Conservation (phyloP, 75 land plant species). For the Sequoiadendron giganteum region DNA sequence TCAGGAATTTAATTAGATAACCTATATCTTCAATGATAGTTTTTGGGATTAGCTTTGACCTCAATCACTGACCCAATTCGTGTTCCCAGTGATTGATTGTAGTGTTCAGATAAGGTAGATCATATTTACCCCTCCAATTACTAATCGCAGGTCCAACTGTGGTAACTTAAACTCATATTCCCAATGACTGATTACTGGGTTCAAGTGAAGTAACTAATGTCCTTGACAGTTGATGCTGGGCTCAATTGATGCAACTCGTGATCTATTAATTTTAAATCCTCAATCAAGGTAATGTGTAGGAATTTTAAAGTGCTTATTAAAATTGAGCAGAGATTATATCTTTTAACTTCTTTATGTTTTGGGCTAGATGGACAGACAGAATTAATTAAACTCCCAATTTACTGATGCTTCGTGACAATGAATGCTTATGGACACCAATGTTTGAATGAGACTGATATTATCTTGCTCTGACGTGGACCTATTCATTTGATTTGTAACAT, state of each 20-base stretch:
- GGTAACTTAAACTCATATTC: background rate
- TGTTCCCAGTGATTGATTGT: background rate
- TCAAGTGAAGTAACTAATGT: background rate
- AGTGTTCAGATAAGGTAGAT: background rate
- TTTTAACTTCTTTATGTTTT: background rate
- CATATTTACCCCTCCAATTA: background rate
- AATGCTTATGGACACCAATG: background rate
- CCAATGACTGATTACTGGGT: background rate
- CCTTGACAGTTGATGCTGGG: background rate
- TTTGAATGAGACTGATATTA: background rate
- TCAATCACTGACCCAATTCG: background rate
- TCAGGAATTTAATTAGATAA: background rate
- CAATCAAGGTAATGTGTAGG: background rate
- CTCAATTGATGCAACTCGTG: background rate
- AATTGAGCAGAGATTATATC: background rate
- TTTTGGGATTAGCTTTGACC: background rate
- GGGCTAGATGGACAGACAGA: background rate
- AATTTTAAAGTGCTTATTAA: background rate
- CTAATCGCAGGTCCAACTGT: background rate
- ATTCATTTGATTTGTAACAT: background rate
- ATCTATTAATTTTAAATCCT: background rate
- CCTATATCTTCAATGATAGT: background rate
- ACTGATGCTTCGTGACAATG: background rate
- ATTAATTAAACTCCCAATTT: background rate
- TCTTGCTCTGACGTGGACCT: background rate